Evolutionary conservation across 169 alveolate genomes (phyloP), one percentile per base, ranked within the genome.

Genomic region (Plasmodium coatneyi): DNA sequence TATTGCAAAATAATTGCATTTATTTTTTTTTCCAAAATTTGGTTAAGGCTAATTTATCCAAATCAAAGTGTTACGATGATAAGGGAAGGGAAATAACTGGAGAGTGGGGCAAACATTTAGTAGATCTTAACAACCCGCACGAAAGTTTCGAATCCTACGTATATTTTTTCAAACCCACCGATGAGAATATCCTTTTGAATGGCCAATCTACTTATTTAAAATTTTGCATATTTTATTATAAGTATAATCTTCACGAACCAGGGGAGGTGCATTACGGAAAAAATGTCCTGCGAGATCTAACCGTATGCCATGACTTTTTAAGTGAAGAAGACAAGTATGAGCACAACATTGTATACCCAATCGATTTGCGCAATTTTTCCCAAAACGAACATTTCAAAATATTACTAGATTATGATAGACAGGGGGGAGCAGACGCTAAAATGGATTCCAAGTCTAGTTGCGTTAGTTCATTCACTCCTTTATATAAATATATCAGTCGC

Each of bases 401-500:
- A 66, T 56, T 87, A 60, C 34, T 54, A 79, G 89, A 87, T 56
- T 49, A 74, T 28, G 80, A 76, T 25, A 46, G 4, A 25, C 25
- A 60, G 19, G 79, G 46, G 39, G 36, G 49, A 7, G 30, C 30
- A 79, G 32, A 39, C 25, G 1, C 5, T 80, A 70, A 41, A 36
- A 19, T 52, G 14, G 5, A 39, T 19, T 32, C 60, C 39, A n/a
- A 84, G 25, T 32, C 36, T 19, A 32, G 72, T 78, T 54, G 78
- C 79, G 49, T 36, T 39, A 79, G 46, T 22, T 1, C 66, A 16
- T 87, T 56, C 82, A 14, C 30, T 41, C 34, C 41, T 66, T 79
- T 87, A 22, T 87, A 87, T 79, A 79, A 87, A 87, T 87, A 87
- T 79, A 87, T 87, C 80, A 87, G 30, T 36, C 71, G n/a, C 46